Conservation (phyloP, 1,139 yeast genomes). For the Arxiozyma bovina region DNA sequence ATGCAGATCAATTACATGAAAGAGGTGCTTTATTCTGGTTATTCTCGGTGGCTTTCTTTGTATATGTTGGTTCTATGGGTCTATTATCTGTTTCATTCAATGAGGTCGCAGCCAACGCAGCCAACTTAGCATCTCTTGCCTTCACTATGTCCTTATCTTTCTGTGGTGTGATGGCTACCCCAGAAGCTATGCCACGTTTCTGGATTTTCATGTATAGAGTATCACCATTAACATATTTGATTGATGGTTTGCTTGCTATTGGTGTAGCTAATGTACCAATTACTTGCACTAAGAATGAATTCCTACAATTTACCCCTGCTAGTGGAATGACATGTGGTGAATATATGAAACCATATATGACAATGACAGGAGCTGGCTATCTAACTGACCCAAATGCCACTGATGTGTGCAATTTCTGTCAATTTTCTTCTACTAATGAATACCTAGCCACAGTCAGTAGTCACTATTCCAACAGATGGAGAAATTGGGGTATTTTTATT, state of each 20-base stretch:
- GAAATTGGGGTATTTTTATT: slow-evolving; percentile 55
- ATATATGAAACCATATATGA: slow-evolving; percentile 41
- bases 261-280: slow-evolving; percentile 47
- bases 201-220: slow-evolving; percentile 58
- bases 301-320: slow-evolving; percentile 41
- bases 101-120: slow-evolving; percentile 66
- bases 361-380: slow-evolving; percentile 47
- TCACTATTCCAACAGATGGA: slow-evolving; percentile 47
- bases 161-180: slow-evolving; percentile 74
- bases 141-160: slow-evolving; percentile 64
- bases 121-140: slow-evolving; percentile 52
- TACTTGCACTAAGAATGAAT: slow-evolving; percentile 42
- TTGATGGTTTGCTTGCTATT: slow-evolving; percentile 43
- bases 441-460: slow-evolving; percentile 41
- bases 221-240: slow-evolving; percentile 56
- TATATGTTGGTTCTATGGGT: slow-evolving; percentile 57
- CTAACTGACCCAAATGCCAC: slow-evolving; percentile 39
- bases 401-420: slow-evolving; percentile 45
- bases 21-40: slow-evolving; percentile 69
- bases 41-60: slow-evolving; percentile 44
- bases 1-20: slow-evolving; percentile 43
- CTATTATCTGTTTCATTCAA: slow-evolving; percentile 46
- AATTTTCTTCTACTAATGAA: slow-evolving; percentile 40
- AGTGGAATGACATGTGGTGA: slow-evolving; percentile 43
- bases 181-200: slow-evolving; percentile 47